Evolutionary conservation across 345 rosid genomes (phyloP).

Genomic region (Ricinus communis): DNA sequence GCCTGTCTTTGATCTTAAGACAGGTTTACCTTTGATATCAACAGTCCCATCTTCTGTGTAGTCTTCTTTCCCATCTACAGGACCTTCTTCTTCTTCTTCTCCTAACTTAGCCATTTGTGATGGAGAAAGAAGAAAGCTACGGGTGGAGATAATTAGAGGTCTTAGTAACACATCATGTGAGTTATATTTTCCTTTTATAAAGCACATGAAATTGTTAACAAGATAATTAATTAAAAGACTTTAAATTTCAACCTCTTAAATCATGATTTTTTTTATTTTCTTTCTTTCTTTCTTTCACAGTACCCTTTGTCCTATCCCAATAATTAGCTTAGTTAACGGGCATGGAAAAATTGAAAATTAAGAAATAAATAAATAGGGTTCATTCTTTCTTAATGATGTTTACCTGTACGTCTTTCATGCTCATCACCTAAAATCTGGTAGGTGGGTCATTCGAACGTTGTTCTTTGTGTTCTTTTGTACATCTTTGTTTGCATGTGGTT

Average conservation of each 20-base stretch:
- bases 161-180: background rate
- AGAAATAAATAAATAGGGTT: too few relatives aligned
- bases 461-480: background rate
- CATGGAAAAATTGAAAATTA: too few relatives aligned
- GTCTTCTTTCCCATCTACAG: slow-evolving; percentile 27
- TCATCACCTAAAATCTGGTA: background rate
- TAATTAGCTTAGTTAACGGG: too few relatives aligned
- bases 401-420: background rate
- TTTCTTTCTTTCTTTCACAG: too few relatives aligned
- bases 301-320: too few relatives aligned
- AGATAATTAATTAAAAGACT: too few relatives aligned
- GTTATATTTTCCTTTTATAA: background rate
- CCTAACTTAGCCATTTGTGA: slow-evolving; percentile 42
- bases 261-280: too few relatives aligned
- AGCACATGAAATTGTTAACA: too few relatives aligned
- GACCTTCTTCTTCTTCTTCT: slow-evolving; percentile 40
- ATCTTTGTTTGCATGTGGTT: background rate
- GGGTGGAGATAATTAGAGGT: background rate
- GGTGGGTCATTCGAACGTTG: background rate
- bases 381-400: too few relatives aligned
- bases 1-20: slow-evolving; percentile 51
- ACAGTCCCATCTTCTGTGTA: slow-evolving; percentile 58
- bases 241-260: too few relatives aligned
- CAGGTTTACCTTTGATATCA: slow-evolving; percentile 51
- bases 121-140: background rate